Base-by-base conservation (phyloP, 805 yeast genomes). In the Candida takata region DNA sequence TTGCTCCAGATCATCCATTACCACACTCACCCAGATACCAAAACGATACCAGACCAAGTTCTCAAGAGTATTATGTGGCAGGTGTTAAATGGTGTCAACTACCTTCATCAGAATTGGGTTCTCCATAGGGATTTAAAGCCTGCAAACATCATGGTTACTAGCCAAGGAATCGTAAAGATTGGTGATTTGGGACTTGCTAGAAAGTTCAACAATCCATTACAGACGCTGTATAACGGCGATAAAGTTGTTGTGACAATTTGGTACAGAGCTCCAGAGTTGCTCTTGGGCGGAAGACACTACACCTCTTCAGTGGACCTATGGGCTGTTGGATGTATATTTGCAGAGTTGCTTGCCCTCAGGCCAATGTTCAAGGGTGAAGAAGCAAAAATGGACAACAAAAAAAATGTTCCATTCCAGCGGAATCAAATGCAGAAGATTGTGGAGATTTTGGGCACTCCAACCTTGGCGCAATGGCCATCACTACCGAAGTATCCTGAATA, bases 361-460 rank as follows among this genome's bases (percentile, higher is more conserved):
- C 99, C 99, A 0, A 79, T 92, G 8, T 92, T 92, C 64, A 92
- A 92, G 57, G 98, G 98, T 36, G 98, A 92, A 60, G 99, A 92
- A 54, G 92, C 95, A 11, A 90, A 90, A 49, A 83, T 90, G 72
- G 97, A 88, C 56, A 84, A 83, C 47, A 90, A 87, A 53, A 88
- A 90, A 53, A 81, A 78, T 37, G 88, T 90, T 5, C 97, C 97
- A 3, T 92, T 92, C 59, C 98, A 92, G 58, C 78, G 82, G 39
- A 88, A 84, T 54, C 99, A 92, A 62, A 70, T 90, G 54, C 82
- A 84, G 50, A 87, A 86, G 55, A 88, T 92, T 17, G 66, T 92
- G 19, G 97, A 92, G 57, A 80, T 92, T n/a, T 60, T 92, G 42
- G 99, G 99, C 0, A 77, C 95, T 0, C 99, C 99, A 0, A 74